phyloP scores from a whole-genome alignment of 108 stramenopile genomes.

The Parietichytrium sp. region DNA sequence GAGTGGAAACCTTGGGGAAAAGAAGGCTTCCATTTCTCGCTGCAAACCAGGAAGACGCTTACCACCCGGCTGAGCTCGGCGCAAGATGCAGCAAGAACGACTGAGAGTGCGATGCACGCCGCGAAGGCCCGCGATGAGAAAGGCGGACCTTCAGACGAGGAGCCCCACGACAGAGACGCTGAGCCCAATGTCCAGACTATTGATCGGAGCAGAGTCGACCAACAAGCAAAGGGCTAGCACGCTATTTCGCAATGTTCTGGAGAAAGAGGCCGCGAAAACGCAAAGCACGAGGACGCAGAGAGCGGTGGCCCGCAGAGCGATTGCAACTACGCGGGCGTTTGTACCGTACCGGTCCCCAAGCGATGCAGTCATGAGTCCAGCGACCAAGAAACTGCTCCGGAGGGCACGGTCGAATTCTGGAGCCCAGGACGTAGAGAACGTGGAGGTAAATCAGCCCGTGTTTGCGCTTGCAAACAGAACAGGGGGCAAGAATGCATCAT shows the following conservation, averaged over 20 bases:
- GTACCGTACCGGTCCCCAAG: neutral
- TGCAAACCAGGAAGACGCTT: too few species aligned
- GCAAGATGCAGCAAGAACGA: neutral
- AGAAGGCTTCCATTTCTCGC: too few species aligned
- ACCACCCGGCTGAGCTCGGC: too few species aligned
- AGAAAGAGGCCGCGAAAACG: neutral
- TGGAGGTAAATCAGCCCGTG: too few species aligned
- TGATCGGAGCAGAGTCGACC: neutral
- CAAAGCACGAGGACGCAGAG: neutral
- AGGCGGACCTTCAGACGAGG: neutral
- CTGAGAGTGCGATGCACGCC: neutral
- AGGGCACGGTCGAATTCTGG: too few species aligned
- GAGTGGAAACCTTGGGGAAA: too few species aligned
- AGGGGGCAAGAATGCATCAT: too few species aligned
- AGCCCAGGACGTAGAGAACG: too few species aligned
- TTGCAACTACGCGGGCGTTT: neutral
- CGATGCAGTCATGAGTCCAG: constrained; percentile 20
- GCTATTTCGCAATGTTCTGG: neutral
- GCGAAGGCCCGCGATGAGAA: neutral
- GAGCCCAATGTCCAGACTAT: constrained; percentile 14
- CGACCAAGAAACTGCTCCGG: too few species aligned
- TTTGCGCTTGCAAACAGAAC: too few species aligned
- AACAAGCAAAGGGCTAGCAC: constrained; percentile 17
- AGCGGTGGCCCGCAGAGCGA: neutral
- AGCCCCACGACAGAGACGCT: neutral